phyloP scores from a whole-genome alignment of 129 eudicot species.

The Mikania micrantha region DNA sequence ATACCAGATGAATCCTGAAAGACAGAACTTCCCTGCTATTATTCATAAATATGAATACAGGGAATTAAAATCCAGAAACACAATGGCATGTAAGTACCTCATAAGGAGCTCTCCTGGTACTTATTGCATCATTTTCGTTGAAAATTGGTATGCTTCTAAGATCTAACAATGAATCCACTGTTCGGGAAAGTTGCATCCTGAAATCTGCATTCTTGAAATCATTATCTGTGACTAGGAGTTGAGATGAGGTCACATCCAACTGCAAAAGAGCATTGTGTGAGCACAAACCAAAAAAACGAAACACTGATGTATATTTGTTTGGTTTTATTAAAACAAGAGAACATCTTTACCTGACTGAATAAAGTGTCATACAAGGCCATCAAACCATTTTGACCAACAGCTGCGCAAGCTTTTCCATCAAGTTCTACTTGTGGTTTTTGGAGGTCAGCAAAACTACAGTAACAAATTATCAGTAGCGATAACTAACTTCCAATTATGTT shows the following conservation, averaged over 20 bases:
- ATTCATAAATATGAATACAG: not conserved
- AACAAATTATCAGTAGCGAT: slow-evolving; percentile 1
- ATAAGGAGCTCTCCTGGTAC: slow-evolving; percentile 91
- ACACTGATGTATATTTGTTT: not conserved
- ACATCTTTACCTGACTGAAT: slow-evolving; percentile 66
- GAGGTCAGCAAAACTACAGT: slow-evolving; percentile 77
- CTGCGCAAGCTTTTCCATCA: slow-evolving; percentile 97
- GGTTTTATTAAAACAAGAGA: not conserved
- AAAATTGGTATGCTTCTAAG: slow-evolving; percentile 73
- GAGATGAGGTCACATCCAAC: slow-evolving; percentile 90
- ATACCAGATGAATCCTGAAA: slow-evolving; percentile 87
- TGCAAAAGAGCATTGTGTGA: slow-evolving; percentile 31
- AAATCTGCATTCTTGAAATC: slow-evolving; percentile 80
- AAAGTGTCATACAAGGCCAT: slow-evolving; percentile 89
- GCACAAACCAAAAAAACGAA: slow-evolving; percentile 8
- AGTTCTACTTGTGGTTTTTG: slow-evolving; percentile 94
- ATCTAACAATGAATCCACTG: slow-evolving; percentile 62
- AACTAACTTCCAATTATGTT: not conserved
- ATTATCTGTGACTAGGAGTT: slow-evolving; percentile 85
- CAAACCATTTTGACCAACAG: slow-evolving; percentile 92
- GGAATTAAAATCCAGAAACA: not conserved
- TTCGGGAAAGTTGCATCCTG: slow-evolving; percentile 59
- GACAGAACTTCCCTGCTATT: slow-evolving; percentile 16
- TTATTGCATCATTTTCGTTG: slow-evolving; percentile 92
- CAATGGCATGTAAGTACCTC: slow-evolving; percentile 40